Evolutionary conservation across 805 yeast species (phyloP).

Genomic region (Yamadazyma endophytica): DNA sequence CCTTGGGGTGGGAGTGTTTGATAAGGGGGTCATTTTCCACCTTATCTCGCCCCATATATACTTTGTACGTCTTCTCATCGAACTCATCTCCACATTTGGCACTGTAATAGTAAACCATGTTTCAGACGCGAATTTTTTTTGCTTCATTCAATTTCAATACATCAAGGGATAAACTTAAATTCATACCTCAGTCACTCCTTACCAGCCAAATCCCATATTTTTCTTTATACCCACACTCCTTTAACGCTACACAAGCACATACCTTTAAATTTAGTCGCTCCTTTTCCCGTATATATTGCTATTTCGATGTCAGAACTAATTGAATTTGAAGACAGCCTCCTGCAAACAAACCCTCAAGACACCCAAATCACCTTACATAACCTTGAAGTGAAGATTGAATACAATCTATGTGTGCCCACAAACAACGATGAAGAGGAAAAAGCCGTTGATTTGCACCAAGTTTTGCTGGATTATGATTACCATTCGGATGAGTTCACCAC

Average conservation of each 20-base stretch:
- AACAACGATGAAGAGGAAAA: conserved; percentile 4
- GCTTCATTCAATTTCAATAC: background rate
- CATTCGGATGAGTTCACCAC: conserved; percentile 28
- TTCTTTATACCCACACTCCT: no score
- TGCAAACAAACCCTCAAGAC: conserved; percentile 13
- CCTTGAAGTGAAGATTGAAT: conserved; percentile 24
- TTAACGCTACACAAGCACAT: no score
- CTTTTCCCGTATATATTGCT: no score
- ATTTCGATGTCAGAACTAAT: no score
- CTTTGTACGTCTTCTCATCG: conserved; percentile 21
- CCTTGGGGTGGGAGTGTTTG: conserved; percentile 59
- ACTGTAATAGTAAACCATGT: conserved; percentile 30
- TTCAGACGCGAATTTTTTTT: no score
- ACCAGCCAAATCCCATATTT: background rate
- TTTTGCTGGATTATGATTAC: conserved; percentile 15
- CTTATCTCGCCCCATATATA: conserved; percentile 74
- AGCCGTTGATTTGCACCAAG: conserved; percentile 1
- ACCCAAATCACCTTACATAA: conserved; percentile 18
- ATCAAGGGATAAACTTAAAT: background rate
- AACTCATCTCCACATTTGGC: conserved; percentile 16
- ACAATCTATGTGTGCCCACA: conserved; percentile 12
- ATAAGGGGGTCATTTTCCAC: conserved; percentile 54
- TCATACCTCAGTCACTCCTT: background rate
- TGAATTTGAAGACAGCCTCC: conserved; percentile 33
- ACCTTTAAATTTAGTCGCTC: no score